phyloP scores from a whole-genome alignment of 1,284 basidiomycete genomes.

The Sanguinoderma infundibulare region DNA sequence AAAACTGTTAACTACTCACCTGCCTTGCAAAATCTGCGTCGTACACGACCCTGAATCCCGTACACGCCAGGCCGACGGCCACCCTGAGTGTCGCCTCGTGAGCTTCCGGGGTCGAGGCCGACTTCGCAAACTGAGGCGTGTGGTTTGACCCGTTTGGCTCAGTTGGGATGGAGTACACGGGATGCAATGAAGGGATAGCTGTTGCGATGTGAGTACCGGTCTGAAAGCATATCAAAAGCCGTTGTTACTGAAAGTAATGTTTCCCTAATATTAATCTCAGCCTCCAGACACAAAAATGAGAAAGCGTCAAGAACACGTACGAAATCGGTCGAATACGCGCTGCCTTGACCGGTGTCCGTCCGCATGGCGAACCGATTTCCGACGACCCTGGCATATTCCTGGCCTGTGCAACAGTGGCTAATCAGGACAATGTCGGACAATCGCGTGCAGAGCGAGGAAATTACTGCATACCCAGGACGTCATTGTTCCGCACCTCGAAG shows the following conservation, averaged over 20 bases:
- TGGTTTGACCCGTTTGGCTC: conserved; percentile 65
- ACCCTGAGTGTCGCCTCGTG: conserved; percentile 61
- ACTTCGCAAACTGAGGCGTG: conserved; percentile 57
- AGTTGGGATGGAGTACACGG: conserved; percentile 53
- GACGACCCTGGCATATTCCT: conserved; percentile 59
- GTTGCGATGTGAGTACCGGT: background rate
- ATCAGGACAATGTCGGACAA: background rate
- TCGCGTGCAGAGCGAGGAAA: background rate
- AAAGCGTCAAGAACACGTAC: conserved; percentile 44
- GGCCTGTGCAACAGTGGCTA: conserved; percentile 39
- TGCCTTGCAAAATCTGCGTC: conserved; percentile 52
- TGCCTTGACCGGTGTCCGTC: conserved; percentile 59
- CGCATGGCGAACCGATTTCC: conserved; percentile 53
- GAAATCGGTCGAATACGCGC: conserved; percentile 74
- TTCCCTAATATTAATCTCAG: conserved; percentile 48
- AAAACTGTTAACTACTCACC: conserved; percentile 33
- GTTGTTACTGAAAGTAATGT: conserved; percentile 58
- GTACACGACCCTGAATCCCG: conserved; percentile 58
- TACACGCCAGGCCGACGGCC: conserved; percentile 62
- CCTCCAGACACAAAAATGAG: background rate
- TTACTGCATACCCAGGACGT: conserved; percentile 57
- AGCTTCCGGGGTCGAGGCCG: conserved; percentile 57
- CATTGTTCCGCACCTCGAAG: conserved; percentile 71
- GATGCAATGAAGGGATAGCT: conserved; percentile 32
- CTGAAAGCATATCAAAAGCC: conserved; percentile 10